Base-by-base conservation (phyloP, 345 rosid genomes). In the Citrus glauca region DNA sequence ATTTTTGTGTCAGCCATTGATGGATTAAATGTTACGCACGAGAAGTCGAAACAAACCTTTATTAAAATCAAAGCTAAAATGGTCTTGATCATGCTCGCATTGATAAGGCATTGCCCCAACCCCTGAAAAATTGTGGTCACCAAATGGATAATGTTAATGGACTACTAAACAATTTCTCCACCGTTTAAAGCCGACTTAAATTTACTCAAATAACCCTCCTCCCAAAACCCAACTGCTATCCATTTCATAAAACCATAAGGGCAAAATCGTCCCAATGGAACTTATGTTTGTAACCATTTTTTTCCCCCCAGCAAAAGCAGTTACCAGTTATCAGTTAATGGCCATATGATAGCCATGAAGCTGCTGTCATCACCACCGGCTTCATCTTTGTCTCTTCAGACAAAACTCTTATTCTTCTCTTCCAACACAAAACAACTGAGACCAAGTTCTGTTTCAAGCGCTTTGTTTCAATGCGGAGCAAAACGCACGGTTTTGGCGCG, bases 351-450 rank as follows among this genome's bases (percentile, higher is more conserved):
- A 80, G 82, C 86, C 80, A 73, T 86, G 89, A 86, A 86, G 68
- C 87, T 89, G 14, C 77, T 89, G 30, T 71, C 88, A 2, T 79
- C 88, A 48, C 87, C 85, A 2, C 81, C 90, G 28, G 87, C 85
- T 9, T 69, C 82, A 48, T 56, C 88, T 63, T 60, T 84, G n/a
- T 79, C 87, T 28, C 82, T 60, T 45, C 75, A 78, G 48, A 48
- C 85, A 48, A 77, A 73, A 4, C 73, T 77, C 74, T 67, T 75
- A 79, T 72, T 82, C 80, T 80, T 80, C 74, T 62, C 84, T 9
- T 70, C 76, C 69, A 73, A 32, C 66, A 65, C 88, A 22, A 82
- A 57, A 45, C 73, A 73, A 35, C 73, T 63, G 22, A 82, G 79
- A 59, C 82, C 87, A 86, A 72, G 73, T 71, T 82, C 82, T 9